Evolutionary conservation across 176 grass and related monocot genomes (phyloP), one percentile per base, ranked within the genome.

Genomic region (Juncus inflexus): DNA sequence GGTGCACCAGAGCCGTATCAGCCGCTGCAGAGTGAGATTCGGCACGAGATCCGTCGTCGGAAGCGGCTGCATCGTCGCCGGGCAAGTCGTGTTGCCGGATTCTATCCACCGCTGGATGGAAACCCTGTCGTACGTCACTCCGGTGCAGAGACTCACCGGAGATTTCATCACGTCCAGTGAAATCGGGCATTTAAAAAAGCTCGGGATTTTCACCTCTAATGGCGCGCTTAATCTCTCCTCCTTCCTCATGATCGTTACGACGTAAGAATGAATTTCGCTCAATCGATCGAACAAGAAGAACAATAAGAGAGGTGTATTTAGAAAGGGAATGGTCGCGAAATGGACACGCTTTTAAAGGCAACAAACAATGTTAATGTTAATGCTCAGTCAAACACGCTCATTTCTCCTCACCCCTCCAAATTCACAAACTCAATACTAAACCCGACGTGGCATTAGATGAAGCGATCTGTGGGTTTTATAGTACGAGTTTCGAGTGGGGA

Each of bases 91-190:
- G 79, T 99, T 82, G 38, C 94, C 94, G 39, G 85, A 89, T 66
- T 99, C 94, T 40, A 99, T 77, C 94, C 94, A 99, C 0, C 78
- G 43, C 70, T 99, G 88, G 35, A 99, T 99, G 19, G 94, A 99
- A 58, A 75, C 62, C 15, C 94, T 88, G 78, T 99, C 94, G 75
- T 99, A 99, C 7, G 94, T 86, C 62, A 99, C 85, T 39, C 94
- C 94, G 57, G 94, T 99, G 85, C 78, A 92, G 47, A 99, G 88
- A 78, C 88, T 92, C 2, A 99, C 94, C 40, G 94, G 94, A 19
- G 94, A 99, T 9, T 83, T 76, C 94, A 99, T 99, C n/a, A 99
- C 88, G 58, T 99, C 88, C 0, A 99, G 83, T 1, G 94, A 99
- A 72, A 99, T 99, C 2, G 94, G 94, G 67, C 94, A 99, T 43